Percentiles rank a stretch among this genome's conserved stretches.
Evolutionary conservation across 1,284 basidiomycete species (phyloP).

Genomic region (Cutaneotrichosporon dermatis): DNA sequence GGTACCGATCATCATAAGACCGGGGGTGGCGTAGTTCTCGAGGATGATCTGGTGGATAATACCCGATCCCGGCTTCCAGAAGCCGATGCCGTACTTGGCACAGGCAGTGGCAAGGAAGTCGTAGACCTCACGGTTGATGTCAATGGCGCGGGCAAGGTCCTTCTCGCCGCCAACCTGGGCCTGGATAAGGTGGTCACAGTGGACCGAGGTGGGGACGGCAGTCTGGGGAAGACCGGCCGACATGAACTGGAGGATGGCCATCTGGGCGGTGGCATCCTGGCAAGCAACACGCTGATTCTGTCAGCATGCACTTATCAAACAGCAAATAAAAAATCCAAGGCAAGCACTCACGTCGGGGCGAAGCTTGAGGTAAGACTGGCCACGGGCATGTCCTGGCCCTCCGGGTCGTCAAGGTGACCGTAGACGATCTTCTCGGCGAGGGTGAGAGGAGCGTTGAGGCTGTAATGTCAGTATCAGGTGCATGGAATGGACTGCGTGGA

Average conservation of each 20-base stretch:
- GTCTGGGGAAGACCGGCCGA: slow-evolving; percentile 97
- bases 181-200: slow-evolving; percentile 99
- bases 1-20: slow-evolving; percentile 98
- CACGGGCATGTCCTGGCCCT: slow-evolving; percentile 83
- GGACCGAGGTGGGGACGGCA: slow-evolving; percentile 94
- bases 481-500: too few species aligned
- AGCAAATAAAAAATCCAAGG: too few species aligned
- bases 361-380: slow-evolving; percentile 89
- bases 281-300: slow-evolving; percentile 83
- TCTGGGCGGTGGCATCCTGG: slow-evolving; percentile 98
- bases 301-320: not conserved
- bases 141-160: slow-evolving; percentile 87
- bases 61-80: slow-evolving; percentile 99
- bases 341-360: slow-evolving; percentile 72
- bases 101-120: slow-evolving; percentile 98
- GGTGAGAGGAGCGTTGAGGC: slow-evolving; percentile 87
- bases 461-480: slow-evolving; percentile 41
- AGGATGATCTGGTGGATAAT: slow-evolving; percentile 97
- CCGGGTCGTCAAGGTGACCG: slow-evolving; percentile 93
- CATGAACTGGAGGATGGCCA: slow-evolving; percentile 99
- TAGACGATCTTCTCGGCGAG: slow-evolving; percentile 98
- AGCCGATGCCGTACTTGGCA: slow-evolving; percentile 97
- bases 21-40: slow-evolving; percentile 98
- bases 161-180: slow-evolving; percentile 89
- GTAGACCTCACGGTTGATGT: slow-evolving; percentile 98